Evolutionary conservation across 2,329 filamentous ascomycete genomes (phyloP), one percentile per base, ranked within the genome.

Genomic region (Capronia americana): DNA sequence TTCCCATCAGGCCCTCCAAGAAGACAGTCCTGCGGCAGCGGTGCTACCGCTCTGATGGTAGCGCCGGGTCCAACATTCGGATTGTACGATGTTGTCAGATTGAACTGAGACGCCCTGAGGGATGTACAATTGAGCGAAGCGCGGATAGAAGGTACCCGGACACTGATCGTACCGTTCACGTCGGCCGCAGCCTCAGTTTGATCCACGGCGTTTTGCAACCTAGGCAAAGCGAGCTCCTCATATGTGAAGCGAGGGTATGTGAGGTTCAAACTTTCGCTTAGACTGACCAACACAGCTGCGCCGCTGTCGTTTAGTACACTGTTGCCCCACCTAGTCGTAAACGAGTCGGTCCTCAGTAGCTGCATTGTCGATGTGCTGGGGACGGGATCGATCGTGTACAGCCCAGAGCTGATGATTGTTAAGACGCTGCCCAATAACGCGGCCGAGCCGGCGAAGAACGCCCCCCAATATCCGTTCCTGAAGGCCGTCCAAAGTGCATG

Each of bases 391-490:
- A n/a, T n/a, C n/a, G 70, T 75, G 57, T 75, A 76, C 2, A 77
- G 70, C 24, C 76, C 74, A 24, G 76, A 74, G 1, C 70, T 69
- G 0, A 74, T 57, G 34, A 75, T 73, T 5, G 72, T 73, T 24
- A 75, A 48, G 1, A 71, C 53, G 10, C 67, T 66, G 3, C 66
- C 72, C 2, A 34, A 71, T 26, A 24, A 74, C 46, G 38, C 69
- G 20, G 71, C 70, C 60, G 69, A 14, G 4, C 41, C 41, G 12
- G 41, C 4, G 4, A 46, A 20, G 12, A 46, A 46, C 4, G 41
- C 12, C 3, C 41, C 12, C 4, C 12, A 5, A 14, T 46, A 20
- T 14, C 41, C 4, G 12, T 17, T 14, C 12, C n/a, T 46, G 4
- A 46, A 20, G 4, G 41, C 12, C 12, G 12, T 14, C 41, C 41